Evolutionary conservation across 305 asterid genomes (phyloP), one percentile per base, ranked within the genome.

Genomic region (Plantago lanceolata): DNA sequence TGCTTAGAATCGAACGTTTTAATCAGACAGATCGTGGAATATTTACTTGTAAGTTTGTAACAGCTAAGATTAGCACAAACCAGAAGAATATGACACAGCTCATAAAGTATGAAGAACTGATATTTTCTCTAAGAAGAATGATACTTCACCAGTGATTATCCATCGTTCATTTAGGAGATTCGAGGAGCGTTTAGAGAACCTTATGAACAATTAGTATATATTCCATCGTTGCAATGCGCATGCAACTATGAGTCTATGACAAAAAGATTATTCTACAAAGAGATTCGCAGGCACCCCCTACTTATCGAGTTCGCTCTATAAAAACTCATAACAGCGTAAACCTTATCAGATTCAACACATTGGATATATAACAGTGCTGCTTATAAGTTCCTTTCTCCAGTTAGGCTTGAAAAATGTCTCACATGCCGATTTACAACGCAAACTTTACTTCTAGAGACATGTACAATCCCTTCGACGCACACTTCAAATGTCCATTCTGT

Each of bases 181-280:
- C 45, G 24, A n/a, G 33, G 18, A 18, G 61, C 17, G 8, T 56
- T 19, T 29, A 40, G 45, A 56, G 20, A 28, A 56, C 26, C 61
- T n/a, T 56, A 29, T 43, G 61, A 56, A 29, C 61, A n/a, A 19
- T 26, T 26, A 37, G 19, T 14, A 53, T 53, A 55, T 28, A 55
- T 56, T 29, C 61, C 61, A 56, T 15, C 13, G 29, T 16, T 3
- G 19, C 61, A n/a, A 56, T 56, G 17, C 45, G 18, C 20, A 19
- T 29, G 15, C 18, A 28, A 56, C n/a, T n/a, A n/a, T n/a, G n/a
- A n/a, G n/a, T n/a, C 61, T 56, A 28, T 28, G 61, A 29, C 61
- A 56, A n/a, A 56, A 56, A 29, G 61, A 56, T 56, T 56, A 56
- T 56, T 56, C 61, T 9, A 12, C 45, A 12, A 11, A 40, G 45